Percentiles rank a stretch among this genome's conserved stretches.
Evolutionary conservation across 179 eudicot genomes (phyloP).

Genomic region (Drosera spatulata): DNA sequence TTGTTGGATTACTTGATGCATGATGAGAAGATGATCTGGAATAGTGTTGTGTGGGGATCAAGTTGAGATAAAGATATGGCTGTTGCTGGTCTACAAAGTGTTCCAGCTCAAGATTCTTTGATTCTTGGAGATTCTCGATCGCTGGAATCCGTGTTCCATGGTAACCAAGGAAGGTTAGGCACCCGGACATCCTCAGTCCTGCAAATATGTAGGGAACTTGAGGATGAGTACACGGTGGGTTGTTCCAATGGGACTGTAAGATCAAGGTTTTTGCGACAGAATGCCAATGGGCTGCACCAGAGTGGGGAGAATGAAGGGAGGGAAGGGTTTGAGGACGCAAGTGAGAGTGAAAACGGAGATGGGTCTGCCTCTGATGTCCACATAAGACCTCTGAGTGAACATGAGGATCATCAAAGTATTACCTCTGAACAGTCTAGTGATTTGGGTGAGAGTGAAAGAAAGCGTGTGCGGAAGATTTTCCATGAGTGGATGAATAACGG

Average conservation of each 20-base stretch:
- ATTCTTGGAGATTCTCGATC: constrained; percentile 43
- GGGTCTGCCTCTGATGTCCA: constrained; percentile 14
- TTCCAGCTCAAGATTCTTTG: constrained; percentile 41
- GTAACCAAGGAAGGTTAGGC: constrained; percentile 29
- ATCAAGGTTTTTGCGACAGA: constrained; percentile 18
- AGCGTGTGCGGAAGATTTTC: constrained; percentile 54
- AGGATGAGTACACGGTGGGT: constrained; percentile 48
- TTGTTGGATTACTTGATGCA: constrained; percentile 9
- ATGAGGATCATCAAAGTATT: constrained; percentile 43
- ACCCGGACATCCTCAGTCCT: constrained; percentile 56
- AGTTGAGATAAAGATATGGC: constrained; percentile 43
- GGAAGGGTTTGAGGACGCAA: constrained; percentile 11
- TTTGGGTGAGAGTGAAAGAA: constrained; percentile 54
- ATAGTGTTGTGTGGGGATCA: not conserved
- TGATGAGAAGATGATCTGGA: constrained; percentile 9
- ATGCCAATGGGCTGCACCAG: constrained; percentile 15
- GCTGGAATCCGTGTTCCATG: constrained; percentile 27
- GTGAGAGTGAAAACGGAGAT: constrained; percentile 32
- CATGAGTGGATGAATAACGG: constrained; percentile 68
- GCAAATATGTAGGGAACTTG: constrained; percentile 87
- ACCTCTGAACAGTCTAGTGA: constrained; percentile 56
- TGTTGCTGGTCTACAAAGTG: constrained; percentile 54
- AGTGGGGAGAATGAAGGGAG: constrained; percentile 21
- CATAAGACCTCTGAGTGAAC: constrained; percentile 22
- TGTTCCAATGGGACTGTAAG: constrained; percentile 24